phyloP scores from a whole-genome alignment of 192 early-diverging fungal genomes.

The Mortierella antarctica region DNA sequence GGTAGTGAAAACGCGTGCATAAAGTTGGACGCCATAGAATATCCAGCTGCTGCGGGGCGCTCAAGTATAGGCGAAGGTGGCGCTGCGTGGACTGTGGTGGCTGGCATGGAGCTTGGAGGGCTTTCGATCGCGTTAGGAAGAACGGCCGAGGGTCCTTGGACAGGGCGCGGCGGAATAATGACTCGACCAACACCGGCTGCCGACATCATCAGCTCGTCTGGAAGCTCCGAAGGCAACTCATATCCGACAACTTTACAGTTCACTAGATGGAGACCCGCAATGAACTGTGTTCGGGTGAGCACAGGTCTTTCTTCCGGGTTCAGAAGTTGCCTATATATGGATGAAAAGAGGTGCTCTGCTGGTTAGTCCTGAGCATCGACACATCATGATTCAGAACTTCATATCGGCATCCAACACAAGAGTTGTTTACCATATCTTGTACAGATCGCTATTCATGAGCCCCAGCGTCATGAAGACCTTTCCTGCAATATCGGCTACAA shows the following conservation, averaged over 20 bases:
- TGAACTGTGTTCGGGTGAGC: conserved; percentile 32
- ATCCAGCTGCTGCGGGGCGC: background rate
- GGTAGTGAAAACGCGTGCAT: background rate
- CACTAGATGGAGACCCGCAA: conserved; percentile 45
- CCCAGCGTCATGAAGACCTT: conserved; percentile 52
- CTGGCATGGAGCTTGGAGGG: background rate
- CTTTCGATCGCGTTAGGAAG: background rate
- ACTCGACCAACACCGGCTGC: conserved; percentile 37
- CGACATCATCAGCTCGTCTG: conserved; percentile 48
- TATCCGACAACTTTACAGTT: conserved; percentile 27
- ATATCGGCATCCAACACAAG: too few relatives aligned
- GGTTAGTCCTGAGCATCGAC: background rate
- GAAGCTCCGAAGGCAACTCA: conserved; percentile 30
- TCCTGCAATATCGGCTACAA: conserved; percentile 42
- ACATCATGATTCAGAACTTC: background rate
- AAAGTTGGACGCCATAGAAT: conserved; percentile 11
- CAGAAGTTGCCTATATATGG: conserved; percentile 22
- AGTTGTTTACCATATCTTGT: conserved; percentile 26
- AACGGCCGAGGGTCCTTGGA: conserved; percentile 26
- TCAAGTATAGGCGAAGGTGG: background rate
- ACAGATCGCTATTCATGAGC: conserved; percentile 12
- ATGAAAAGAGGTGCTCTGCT: background rate
- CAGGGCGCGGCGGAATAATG: conserved; percentile 25
- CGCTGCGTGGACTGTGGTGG: background rate
- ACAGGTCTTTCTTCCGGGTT: conserved; percentile 29